These are phyloP conservation scores for Xylariales sp. DNA, from an alignment of 2,329 filamentous ascomycete genomes.

Conservation along the genomic window DNA sequence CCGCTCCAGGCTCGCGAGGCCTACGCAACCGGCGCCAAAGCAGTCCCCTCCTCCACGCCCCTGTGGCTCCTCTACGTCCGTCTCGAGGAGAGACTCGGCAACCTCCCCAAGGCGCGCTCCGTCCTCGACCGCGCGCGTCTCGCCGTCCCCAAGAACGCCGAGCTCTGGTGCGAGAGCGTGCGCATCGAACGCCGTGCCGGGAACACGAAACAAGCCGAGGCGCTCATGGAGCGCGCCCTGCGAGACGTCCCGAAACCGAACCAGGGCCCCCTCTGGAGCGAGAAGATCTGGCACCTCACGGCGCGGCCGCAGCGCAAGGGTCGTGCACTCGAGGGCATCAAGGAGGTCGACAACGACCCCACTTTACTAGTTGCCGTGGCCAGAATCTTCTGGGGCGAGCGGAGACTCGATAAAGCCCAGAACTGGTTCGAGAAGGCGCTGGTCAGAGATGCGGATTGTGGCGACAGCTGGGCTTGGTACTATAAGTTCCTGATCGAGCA, in stretches of 20 bases:
- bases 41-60: constrained; percentile 76
- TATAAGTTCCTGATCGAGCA: constrained; percentile 90
- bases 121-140: constrained; percentile 88
- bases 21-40: constrained; percentile 81
- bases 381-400: constrained; percentile 92
- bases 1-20: constrained; percentile 83
- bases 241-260: constrained; percentile 77
- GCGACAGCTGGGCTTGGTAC: constrained; percentile 98
- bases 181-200: constrained; percentile 84
- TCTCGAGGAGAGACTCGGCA: constrained; percentile 79
- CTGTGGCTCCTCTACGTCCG: constrained; percentile 87
- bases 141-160: constrained; percentile 76
- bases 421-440: constrained; percentile 98
- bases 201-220: constrained; percentile 78
- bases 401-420: constrained; percentile 87
- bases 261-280: constrained; percentile 79
- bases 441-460: constrained; percentile 76
- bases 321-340: constrained; percentile 87
- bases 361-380: constrained; percentile 86
- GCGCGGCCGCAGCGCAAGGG: constrained; percentile 88
- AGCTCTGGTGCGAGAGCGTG: constrained; percentile 91
- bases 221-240: constrained; percentile 86
- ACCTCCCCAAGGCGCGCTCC: constrained; percentile 85
- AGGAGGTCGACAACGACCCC: constrained; percentile 91
- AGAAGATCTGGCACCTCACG: constrained; percentile 94